Conservation (phyloP, 495 filamentous ascomycete genomes). For the Neurospora sp. region DNA sequence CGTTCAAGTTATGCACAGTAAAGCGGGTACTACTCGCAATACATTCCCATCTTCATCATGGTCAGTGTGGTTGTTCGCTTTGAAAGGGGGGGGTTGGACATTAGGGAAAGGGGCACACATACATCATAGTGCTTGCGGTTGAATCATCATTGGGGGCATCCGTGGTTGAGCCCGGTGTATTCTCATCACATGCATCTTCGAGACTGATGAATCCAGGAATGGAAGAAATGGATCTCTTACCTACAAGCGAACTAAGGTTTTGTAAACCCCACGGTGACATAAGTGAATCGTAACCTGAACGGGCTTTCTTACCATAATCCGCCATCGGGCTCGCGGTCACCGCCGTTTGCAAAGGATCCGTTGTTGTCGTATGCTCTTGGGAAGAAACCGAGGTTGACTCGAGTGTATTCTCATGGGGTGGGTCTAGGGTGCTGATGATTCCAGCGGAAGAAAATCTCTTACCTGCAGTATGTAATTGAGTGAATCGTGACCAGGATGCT, state of each 20-base stretch:
- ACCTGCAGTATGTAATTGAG: neutral
- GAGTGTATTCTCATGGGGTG: neutral
- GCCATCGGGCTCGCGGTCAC: neutral
- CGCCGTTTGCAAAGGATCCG: neutral
- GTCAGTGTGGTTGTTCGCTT: neutral
- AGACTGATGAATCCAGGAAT: neutral
- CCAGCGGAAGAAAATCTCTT: neutral
- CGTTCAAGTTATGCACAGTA: neutral
- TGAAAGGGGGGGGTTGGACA: neutral
- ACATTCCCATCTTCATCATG: neutral
- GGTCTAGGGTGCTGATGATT: neutral
- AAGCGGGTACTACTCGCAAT: neutral
- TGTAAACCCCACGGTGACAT: neutral
- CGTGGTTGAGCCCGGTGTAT: neutral
- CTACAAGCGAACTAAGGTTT: neutral
- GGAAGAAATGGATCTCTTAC: neutral
- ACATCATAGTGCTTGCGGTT: neutral
- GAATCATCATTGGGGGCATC: neutral
- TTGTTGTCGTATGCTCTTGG: neutral
- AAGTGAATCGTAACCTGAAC: neutral
- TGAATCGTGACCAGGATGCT: neutral
- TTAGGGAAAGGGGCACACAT: neutral
- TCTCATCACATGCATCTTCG: neutral
- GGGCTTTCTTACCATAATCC: neutral
- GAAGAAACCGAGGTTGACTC: neutral